These are phyloP conservation scores for Marsdenia floribunda DNA, from an alignment of 257 asterid genomes.

Conservation along the genomic window DNA sequence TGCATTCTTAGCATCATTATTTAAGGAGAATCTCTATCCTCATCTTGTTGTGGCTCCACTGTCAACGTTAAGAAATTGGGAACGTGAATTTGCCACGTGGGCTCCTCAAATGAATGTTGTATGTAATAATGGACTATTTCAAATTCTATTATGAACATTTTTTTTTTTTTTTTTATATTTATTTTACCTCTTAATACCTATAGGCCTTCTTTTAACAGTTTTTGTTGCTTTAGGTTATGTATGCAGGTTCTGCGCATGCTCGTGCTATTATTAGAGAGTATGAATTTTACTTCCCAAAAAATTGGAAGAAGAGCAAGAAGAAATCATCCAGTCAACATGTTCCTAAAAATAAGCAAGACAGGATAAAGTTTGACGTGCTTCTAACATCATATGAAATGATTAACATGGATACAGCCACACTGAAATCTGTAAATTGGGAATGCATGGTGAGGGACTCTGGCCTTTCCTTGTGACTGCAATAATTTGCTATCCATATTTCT, in stretches of 20 bases:
- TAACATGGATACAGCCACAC: conserved; percentile 68
- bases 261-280: conserved; percentile 73
- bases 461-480: conserved; percentile 12
- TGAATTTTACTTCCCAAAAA: conserved; percentile 86
- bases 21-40: conserved; percentile 67
- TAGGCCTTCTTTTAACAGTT: conserved; percentile 21
- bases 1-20: conserved; percentile 93
- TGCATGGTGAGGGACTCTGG: conserved; percentile 65
- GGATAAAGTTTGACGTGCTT: conserved; percentile 96
- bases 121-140: conserved; percentile 34
- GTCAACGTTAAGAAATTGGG: conserved; percentile 98
- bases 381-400: conserved; percentile 97
- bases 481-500: conserved; percentile 21
- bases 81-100: conserved; percentile 98
- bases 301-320: conserved; percentile 71
- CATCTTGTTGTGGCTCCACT: conserved; percentile 98
- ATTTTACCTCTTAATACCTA: too few species aligned
- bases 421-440: conserved; percentile 93
- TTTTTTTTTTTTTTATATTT: too few species aligned
- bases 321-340: conserved; percentile 66
- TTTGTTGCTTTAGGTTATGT: conserved; percentile 75
- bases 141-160: not conserved
- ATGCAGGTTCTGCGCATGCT: conserved; percentile 81
- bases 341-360: conserved; percentile 76
- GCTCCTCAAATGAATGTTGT: conserved; percentile 99